Evolutionary conservation across 441 rosid genomes (phyloP).

Genomic region (Bocquillonia castaneifolia): DNA sequence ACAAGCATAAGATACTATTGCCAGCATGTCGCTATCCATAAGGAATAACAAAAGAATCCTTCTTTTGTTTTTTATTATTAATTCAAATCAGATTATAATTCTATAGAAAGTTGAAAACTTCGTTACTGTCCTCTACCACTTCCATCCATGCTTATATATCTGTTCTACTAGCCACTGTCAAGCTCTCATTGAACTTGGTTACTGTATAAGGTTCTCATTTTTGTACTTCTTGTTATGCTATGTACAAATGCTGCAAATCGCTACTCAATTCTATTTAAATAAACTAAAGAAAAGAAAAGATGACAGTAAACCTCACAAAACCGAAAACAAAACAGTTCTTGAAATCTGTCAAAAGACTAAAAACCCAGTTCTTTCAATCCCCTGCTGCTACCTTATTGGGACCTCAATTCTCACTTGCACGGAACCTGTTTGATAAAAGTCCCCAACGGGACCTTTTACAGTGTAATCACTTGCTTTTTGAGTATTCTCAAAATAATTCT

Average conservation of each 20-base stretch:
- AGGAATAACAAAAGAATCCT: too few relatives aligned
- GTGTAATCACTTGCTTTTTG: constrained; percentile 43
- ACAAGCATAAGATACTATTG: background rate
- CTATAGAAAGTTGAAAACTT: background rate
- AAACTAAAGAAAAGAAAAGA: background rate
- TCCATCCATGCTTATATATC: too few relatives aligned
- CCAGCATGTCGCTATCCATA: background rate
- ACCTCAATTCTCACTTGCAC: constrained; percentile 15
- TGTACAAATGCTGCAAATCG: background rate
- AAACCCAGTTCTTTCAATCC: constrained; percentile 9
- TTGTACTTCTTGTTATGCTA: too few relatives aligned
- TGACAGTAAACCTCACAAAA: constrained; percentile 5
- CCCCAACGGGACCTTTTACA: constrained; percentile 27
- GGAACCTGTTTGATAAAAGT: constrained; percentile 48
- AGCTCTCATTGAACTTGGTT: too few relatives aligned
- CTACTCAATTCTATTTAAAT: background rate
- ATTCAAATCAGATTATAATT: too few relatives aligned
- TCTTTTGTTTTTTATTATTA: too few relatives aligned
- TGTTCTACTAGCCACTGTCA: too few relatives aligned
- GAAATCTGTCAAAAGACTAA: constrained; percentile 6
- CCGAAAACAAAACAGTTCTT: constrained; percentile 17
- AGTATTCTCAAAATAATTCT: constrained; percentile 42
- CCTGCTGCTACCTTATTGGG: background rate
- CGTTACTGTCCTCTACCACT: background rate
- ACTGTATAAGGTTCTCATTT: too few relatives aligned